Evolutionary conservation across 805 yeast species (phyloP).

Genomic region (Hanseniaspora hatyaiensis): DNA sequence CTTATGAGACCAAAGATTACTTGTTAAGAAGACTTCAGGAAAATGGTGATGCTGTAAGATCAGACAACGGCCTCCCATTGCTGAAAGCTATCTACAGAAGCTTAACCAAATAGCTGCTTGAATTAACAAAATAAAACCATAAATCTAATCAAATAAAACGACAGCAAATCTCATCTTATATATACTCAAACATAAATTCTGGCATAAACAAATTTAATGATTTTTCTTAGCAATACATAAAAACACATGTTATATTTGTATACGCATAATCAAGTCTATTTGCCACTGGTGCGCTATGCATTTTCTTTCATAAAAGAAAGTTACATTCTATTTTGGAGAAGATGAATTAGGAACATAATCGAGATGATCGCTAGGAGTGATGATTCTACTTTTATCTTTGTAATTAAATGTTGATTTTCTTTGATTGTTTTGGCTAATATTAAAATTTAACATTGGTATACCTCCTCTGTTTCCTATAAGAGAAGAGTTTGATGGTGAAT

Average conservation of each 20-base stretch:
- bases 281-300: no score
- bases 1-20: constrained; percentile 83
- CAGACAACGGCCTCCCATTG: constrained; percentile 68
- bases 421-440: neutral
- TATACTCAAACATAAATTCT: no score
- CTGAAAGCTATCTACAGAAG: constrained; percentile 42
- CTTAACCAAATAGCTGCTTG: constrained; percentile 16
- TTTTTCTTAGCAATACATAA: no score
- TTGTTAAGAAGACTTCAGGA: constrained; percentile 82
- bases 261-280: no score
- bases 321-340: neutral
- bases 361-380: neutral
- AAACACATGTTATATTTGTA: no score
- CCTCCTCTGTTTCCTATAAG: neutral
- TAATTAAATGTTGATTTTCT: constrained; percentile 12
- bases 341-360: neutral
- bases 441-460: constrained; percentile 2
- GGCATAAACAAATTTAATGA: no score
- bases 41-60: constrained; percentile 87
- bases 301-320: neutral
- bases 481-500: constrained; percentile 3
- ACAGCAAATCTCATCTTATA: no score
- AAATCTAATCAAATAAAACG: neutral
- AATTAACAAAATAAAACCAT: neutral
- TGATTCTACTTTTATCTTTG: neutral